Conservation (phyloP, 1,284 basidiomycete species). For the Rugiboletus extremiorientalis region DNA sequence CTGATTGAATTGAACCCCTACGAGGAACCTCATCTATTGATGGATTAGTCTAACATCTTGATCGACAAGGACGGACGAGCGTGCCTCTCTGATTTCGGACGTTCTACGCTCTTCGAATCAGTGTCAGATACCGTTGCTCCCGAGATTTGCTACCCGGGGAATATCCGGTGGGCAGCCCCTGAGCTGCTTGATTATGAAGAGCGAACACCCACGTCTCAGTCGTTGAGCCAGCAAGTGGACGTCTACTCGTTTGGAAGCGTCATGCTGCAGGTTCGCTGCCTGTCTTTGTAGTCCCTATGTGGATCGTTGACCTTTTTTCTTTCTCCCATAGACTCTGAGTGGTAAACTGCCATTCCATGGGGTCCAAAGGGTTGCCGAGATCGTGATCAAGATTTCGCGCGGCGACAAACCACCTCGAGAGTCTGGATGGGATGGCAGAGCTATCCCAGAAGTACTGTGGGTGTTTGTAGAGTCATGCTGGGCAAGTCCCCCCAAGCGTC, state of each 20-base stretch:
- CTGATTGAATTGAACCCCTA: not conserved
- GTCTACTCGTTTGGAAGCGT: slow-evolving; percentile 32
- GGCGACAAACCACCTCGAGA: slow-evolving; percentile 10
- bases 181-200: slow-evolving; percentile 16
- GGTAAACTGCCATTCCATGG: slow-evolving; percentile 28
- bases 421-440: slow-evolving; percentile 21
- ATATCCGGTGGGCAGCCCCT: slow-evolving; percentile 32
- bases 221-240: slow-evolving; percentile 22
- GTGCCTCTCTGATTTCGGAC: slow-evolving; percentile 30
- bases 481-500: slow-evolving; percentile 17
- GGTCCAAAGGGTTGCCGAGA: slow-evolving; percentile 17
- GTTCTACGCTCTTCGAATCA: slow-evolving; percentile 31
- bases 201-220: slow-evolving; percentile 9
- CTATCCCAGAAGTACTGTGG: slow-evolving; percentile 27
- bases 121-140: slow-evolving; percentile 16
- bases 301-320: not conserved
- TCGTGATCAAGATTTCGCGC: slow-evolving; percentile 21
- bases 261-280: slow-evolving; percentile 25
- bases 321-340: slow-evolving; percentile 22
- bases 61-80: slow-evolving; percentile 24
- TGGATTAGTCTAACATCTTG: slow-evolving; percentile 33
- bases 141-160: slow-evolving; percentile 25
- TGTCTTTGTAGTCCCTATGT: too few relatives aligned
- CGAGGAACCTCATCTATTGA: not conserved
- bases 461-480: slow-evolving; percentile 23